Percentiles rank a stretch among this genome's conserved stretches.
phyloP scores from a whole-genome alignment of 2,329 filamentous ascomycete genomes.

The Penicillium sp. region DNA sequence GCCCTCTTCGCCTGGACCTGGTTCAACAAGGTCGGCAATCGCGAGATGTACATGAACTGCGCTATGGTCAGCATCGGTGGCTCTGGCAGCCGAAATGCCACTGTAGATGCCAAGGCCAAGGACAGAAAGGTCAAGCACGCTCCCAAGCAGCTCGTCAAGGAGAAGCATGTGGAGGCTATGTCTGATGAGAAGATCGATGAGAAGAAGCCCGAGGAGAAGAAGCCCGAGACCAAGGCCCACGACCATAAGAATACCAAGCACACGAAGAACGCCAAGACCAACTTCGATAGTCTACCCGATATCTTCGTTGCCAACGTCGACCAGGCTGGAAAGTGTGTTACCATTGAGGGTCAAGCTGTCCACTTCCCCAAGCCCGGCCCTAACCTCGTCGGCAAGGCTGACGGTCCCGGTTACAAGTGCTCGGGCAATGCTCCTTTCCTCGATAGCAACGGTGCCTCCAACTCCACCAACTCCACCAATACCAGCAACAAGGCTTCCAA shows the following conservation, averaged over 20 bases:
- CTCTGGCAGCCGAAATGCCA: neutral
- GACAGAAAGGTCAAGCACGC: neutral
- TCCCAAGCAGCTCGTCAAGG: conserved; percentile 2
- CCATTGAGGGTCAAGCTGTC: conserved; percentile 56
- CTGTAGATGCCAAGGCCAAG: neutral
- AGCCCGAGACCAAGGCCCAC: neutral
- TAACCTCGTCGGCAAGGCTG: conserved; percentile 44
- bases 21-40: conserved; percentile 72
- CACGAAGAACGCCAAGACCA: conserved; percentile 11
- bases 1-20: conserved; percentile 72
- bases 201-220: neutral
- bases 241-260: conserved; percentile 9
- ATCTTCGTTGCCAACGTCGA: conserved; percentile 69
- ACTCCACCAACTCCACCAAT: conserved; percentile 9
- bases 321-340: conserved; percentile 53
- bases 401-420: conserved; percentile 38
- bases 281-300: conserved; percentile 57
- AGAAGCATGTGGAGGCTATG: neutral
- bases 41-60: conserved; percentile 87
- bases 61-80: conserved; percentile 61
- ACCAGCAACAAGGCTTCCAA: conserved; percentile 13
- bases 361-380: conserved; percentile 64
- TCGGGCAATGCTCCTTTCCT: conserved; percentile 33
- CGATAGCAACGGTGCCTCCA: conserved; percentile 7
- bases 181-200: too few relatives aligned